A percentile compares a stretch with the other conserved stretches of the same genome.
Conservation (phyloP, 2,329 filamentous ascomycete genomes). For the Aspergillus sp. region DNA sequence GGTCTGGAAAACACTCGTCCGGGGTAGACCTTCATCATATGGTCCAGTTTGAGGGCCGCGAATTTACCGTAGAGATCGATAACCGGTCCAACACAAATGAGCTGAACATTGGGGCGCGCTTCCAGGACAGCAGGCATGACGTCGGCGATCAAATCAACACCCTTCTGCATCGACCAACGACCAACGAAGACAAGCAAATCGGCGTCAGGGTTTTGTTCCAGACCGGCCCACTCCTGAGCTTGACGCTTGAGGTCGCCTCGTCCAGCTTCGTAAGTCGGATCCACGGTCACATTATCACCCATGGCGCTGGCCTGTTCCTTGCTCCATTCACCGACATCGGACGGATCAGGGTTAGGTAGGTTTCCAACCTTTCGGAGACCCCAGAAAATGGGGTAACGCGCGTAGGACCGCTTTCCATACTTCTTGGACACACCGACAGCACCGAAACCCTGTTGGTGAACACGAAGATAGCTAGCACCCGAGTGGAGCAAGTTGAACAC, state of each 20-base stretch:
- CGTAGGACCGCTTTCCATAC: slow-evolving; percentile 66
- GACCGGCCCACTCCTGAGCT: slow-evolving; percentile 68
- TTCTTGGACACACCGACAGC: slow-evolving; percentile 68
- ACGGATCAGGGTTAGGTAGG: slow-evolving; percentile 66
- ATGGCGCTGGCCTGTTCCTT: slow-evolving; percentile 56
- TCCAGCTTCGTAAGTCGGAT: slow-evolving; percentile 56
- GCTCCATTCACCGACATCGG: slow-evolving; percentile 56
- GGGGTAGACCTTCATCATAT: slow-evolving; percentile 66
- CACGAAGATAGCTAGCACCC: slow-evolving; percentile 63
- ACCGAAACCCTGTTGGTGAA: slow-evolving; percentile 68
- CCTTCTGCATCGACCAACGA: slow-evolving; percentile 69
- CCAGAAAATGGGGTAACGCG: slow-evolving; percentile 70
- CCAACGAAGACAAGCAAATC: slow-evolving; percentile 69
- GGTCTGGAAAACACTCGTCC: slow-evolving; percentile 66
- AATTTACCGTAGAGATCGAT: slow-evolving; percentile 70
- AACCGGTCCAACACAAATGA: slow-evolving; percentile 64
- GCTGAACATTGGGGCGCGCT: slow-evolving; percentile 59
- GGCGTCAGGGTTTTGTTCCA: slow-evolving; percentile 61
- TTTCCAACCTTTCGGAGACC: slow-evolving; percentile 63
- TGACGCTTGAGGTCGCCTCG: slow-evolving; percentile 58
- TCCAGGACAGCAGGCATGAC: slow-evolving; percentile 67
- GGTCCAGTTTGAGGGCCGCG: slow-evolving; percentile 63
- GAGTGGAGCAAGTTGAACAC: slow-evolving; percentile 68
- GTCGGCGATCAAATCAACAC: slow-evolving; percentile 68
- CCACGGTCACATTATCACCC: slow-evolving; percentile 53